Conservation (phyloP, 176 grass and related monocot species). For the Bothriochloa decipiens region DNA sequence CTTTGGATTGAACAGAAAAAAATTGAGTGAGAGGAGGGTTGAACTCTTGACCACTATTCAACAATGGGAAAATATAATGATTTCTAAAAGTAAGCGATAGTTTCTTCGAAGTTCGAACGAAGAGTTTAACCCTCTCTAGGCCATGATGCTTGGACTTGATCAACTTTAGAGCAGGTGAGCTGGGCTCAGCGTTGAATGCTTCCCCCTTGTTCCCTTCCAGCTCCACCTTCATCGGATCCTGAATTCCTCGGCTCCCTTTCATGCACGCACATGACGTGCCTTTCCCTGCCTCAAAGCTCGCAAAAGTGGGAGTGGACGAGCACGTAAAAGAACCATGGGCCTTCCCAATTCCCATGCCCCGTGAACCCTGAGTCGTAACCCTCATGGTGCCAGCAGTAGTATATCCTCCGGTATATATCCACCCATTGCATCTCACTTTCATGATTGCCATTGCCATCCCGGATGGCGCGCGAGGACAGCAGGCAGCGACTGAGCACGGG, state of each 20-base stretch:
- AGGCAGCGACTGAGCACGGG: slow-evolving; percentile 21
- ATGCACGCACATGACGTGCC: slow-evolving; percentile 49
- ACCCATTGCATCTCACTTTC: slow-evolving; percentile 30
- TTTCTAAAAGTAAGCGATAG: too few relatives aligned
- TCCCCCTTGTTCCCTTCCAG: background rate
- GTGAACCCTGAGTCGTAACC: background rate
- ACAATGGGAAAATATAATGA: too few relatives aligned
- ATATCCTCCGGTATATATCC: slow-evolving; percentile 16
- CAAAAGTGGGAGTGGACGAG: slow-evolving; percentile 28
- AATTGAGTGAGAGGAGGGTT: too few relatives aligned
- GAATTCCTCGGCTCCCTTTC: slow-evolving; percentile 32
- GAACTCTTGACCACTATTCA: too few relatives aligned
- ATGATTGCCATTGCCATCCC: slow-evolving; percentile 21
- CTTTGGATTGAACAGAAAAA: too few relatives aligned
- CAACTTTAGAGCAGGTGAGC: background rate
- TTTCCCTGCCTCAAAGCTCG: slow-evolving; percentile 25
- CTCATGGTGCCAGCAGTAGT: background rate
- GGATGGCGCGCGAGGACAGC: slow-evolving; percentile 23
- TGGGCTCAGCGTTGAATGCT: background rate
- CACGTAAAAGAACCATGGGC: background rate
- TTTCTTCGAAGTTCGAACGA: too few relatives aligned
- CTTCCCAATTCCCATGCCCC: background rate
- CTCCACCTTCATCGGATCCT: slow-evolving; percentile 36
- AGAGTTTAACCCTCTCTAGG: too few relatives aligned
- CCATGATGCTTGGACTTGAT: too few relatives aligned